A percentile compares a stretch with the other conserved stretches of the same genome.
Evolutionary conservation across 148 eudicot genomes (phyloP).

Genomic region (Mesembryanthemum crystallinum): DNA sequence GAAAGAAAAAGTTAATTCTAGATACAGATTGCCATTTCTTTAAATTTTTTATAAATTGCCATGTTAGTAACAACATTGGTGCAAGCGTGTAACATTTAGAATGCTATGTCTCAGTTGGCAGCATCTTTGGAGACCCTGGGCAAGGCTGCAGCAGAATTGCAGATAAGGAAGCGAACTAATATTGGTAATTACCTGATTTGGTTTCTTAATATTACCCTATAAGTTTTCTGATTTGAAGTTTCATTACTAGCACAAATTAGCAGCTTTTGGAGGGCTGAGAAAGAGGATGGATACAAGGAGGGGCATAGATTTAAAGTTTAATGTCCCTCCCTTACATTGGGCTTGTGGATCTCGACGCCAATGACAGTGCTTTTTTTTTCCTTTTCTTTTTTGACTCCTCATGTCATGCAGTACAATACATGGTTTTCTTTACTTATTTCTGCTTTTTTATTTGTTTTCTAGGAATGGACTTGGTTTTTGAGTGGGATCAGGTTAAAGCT

Average conservation of each 20-base stretch:
- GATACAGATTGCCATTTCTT: background rate
- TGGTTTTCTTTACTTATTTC: background rate
- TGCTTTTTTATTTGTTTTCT: constrained; percentile 22
- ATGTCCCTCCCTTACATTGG: too few species aligned
- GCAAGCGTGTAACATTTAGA: background rate
- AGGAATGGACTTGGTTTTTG: constrained; percentile 89
- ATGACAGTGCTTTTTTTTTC: background rate
- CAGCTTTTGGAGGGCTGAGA: background rate
- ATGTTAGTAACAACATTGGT: background rate
- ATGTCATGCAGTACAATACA: background rate
- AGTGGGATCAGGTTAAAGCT: constrained; percentile 79
- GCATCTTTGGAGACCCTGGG: constrained; percentile 74
- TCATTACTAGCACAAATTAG: background rate
- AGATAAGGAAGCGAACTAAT: constrained; percentile 63
- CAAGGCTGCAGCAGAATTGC: constrained; percentile 82
- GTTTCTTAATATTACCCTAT: background rate
- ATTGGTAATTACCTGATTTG: constrained; percentile 44
- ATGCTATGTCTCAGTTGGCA: constrained; percentile 59
- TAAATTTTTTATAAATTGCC: too few species aligned
- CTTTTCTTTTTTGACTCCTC: background rate
- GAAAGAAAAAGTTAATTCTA: background rate
- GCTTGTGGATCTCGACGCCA: too few species aligned
- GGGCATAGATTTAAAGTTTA: background rate
- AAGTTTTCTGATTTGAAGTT: background rate
- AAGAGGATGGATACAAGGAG: background rate